Base-by-base conservation (phyloP, 2,329 filamentous ascomycete genomes). In the Fusarium dimerum region DNA sequence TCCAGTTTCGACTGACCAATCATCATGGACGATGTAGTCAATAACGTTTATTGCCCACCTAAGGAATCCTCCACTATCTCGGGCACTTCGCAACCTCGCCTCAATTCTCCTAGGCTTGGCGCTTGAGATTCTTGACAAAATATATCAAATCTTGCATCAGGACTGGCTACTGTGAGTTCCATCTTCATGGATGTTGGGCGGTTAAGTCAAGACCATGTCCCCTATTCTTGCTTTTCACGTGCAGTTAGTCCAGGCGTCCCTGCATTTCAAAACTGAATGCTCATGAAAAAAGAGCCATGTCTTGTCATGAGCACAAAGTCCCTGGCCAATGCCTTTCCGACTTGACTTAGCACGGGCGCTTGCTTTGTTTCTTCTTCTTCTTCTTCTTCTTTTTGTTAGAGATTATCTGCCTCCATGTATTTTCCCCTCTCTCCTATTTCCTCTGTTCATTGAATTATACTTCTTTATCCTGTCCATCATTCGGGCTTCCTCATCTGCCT, bases 1-100 rank as follows among this genome's bases (percentile, higher is more conserved):
- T 42, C 45, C 46, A 49, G 32, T 45, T 32, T 16, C 29, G 40
- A n/a, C 38, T 38, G 52, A 18, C 63, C 63, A 66, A 66, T 66
- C 60, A 66, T 32, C 40, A 36, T 11, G 20, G 42, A 44, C 18
- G 45, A 17, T 15, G 20, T 7, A 7, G 20, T 26, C 20, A 26
- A 26, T 26, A 26, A 26, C 20, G 20, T 26, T 7, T 26, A 4
- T 26, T 26, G 20, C 20, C 20, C 20, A 7, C 20, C 20, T 26
- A 26, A 26, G 20, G 47, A 39, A 13, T 40, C 38, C 15, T 43
- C 43, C 48, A 40, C 44, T 32, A 54, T 54, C 32, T 60, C 41
- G 45, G 47, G 57, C 52, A 12, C 32, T 36, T 36, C 13, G 32
- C 13, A 15, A 12, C 13, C 32, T 36, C 32, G 32, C 32, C 32